Percentiles rank a stretch among this genome's conserved stretches.
These are phyloP conservation scores for Chytriomyces sp. DNA, from an alignment of 192 early-diverging fungal genomes.

Conservation along the genomic window DNA sequence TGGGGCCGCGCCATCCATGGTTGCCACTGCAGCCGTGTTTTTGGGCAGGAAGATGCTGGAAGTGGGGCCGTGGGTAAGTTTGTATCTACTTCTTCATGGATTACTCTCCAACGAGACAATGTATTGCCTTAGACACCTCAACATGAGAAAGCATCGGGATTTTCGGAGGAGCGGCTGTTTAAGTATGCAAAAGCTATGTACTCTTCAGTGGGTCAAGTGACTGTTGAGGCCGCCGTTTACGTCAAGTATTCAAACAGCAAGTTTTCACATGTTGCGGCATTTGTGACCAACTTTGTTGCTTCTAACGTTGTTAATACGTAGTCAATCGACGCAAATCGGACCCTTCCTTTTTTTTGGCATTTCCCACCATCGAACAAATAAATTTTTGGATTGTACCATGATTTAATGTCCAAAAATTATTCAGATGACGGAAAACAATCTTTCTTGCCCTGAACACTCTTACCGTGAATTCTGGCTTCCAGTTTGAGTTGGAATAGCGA, in stretches of 20 bases:
- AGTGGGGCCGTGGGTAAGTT: conserved; percentile 23
- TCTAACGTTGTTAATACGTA: conserved; percentile 6
- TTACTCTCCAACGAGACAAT: neutral
- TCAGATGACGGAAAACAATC: no score
- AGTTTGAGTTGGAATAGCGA: no score
- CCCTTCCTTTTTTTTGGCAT: no score
- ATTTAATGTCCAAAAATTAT: no score
- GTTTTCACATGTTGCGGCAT: conserved; percentile 17
- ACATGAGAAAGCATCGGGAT: conserved; percentile 1
- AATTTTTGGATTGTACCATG: no score
- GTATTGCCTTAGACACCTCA: neutral
- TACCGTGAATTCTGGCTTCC: no score
- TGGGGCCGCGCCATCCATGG: conserved; percentile 19
- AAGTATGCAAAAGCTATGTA: conserved; percentile 24
- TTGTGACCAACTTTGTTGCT: conserved; percentile 17
- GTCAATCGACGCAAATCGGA: no score
- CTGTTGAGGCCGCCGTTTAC: conserved; percentile 1
- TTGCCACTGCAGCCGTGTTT: conserved; percentile 31
- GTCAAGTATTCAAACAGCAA: conserved; percentile 10
- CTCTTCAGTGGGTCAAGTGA: neutral
- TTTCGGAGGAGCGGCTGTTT: neutral
- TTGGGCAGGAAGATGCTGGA: conserved; percentile 28
- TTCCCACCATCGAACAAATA: no score
- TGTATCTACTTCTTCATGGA: neutral
- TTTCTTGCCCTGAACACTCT: no score